Conservation (phyloP, 129 eudicot genomes). For the Flaveria sonorensis region DNA sequence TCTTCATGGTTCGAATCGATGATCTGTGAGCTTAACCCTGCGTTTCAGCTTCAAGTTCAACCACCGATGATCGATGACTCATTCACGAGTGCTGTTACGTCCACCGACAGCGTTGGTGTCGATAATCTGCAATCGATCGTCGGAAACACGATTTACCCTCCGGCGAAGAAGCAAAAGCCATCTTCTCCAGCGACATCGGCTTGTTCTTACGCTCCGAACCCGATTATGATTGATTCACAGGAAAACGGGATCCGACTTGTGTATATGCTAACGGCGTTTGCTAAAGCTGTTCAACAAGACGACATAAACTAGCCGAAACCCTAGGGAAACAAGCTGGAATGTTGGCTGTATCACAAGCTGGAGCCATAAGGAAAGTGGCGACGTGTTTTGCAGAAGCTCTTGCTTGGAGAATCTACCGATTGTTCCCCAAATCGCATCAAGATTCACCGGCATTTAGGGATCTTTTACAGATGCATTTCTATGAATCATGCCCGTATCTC, state of each 20-base stretch:
- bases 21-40: not conserved
- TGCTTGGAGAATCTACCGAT: slow-evolving; percentile 48
- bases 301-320: not conserved
- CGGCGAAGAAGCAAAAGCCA: not conserved
- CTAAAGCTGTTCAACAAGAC: not conserved
- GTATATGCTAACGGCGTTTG: not conserved
- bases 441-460: slow-evolving; percentile 42
- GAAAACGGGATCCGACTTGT: not conserved
- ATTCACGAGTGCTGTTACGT: no score
- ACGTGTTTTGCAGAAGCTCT: slow-evolving; percentile 18
- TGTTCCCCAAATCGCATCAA: slow-evolving; percentile 39
- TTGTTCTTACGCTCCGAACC: not conserved
- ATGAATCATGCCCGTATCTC: slow-evolving; percentile 63
- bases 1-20: not conserved
- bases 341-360: slow-evolving; percentile 38
- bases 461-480: slow-evolving; percentile 50
- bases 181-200: not conserved
- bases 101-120: not conserved
- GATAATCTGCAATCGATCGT: not conserved
- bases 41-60: not conserved
- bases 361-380: slow-evolving; percentile 69
- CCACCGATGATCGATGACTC: no score
- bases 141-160: not conserved
- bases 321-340: not conserved
- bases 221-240: not conserved